Conservation (phyloP, 2,329 filamentous ascomycete genomes). For the Cladophialophora carrionii region DNA sequence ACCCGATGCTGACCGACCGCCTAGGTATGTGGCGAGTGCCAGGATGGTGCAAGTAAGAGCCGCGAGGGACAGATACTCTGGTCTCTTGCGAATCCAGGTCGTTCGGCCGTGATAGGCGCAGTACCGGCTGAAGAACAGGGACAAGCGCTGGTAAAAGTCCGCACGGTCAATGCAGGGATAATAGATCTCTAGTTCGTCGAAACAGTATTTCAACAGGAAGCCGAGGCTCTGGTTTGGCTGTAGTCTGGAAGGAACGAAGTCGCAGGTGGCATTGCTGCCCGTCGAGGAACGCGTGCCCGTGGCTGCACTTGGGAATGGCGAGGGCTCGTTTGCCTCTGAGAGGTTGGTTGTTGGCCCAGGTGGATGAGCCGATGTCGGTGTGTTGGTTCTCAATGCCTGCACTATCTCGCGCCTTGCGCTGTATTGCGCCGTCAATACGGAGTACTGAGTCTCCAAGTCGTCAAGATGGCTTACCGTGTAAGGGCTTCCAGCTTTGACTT, state of each 20-base stretch:
- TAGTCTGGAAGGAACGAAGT: slow-evolving; percentile 7
- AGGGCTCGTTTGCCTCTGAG: background rate
- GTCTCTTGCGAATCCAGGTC: background rate
- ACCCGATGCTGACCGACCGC: background rate
- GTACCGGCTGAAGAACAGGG: slow-evolving; percentile 4
- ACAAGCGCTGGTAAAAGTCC: slow-evolving; percentile 17
- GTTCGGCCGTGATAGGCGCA: slow-evolving; percentile 1
- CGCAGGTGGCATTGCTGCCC: background rate
- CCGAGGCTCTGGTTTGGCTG: slow-evolving; percentile 2
- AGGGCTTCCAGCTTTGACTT: background rate
- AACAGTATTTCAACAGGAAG: slow-evolving; percentile 9
- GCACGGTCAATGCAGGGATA: slow-evolving; percentile 18
- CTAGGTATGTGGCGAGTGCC: slow-evolving; percentile 13
- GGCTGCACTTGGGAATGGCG: too few relatives aligned
- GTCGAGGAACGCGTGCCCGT: too few relatives aligned
- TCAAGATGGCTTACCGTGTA: background rate
- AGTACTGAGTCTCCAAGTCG: background rate
- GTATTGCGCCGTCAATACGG: background rate
- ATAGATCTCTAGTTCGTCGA: slow-evolving; percentile 20
- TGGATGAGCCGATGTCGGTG: background rate
- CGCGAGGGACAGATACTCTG: slow-evolving; percentile 10
- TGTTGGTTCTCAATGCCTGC: background rate
- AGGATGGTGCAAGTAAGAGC: slow-evolving; percentile 13
- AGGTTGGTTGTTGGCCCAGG: background rate
- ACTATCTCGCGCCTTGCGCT: slow-evolving; percentile 8